phyloP scores from a whole-genome alignment of 2,329 filamentous ascomycete genomes.

The Chaetomiaceae sp. region DNA sequence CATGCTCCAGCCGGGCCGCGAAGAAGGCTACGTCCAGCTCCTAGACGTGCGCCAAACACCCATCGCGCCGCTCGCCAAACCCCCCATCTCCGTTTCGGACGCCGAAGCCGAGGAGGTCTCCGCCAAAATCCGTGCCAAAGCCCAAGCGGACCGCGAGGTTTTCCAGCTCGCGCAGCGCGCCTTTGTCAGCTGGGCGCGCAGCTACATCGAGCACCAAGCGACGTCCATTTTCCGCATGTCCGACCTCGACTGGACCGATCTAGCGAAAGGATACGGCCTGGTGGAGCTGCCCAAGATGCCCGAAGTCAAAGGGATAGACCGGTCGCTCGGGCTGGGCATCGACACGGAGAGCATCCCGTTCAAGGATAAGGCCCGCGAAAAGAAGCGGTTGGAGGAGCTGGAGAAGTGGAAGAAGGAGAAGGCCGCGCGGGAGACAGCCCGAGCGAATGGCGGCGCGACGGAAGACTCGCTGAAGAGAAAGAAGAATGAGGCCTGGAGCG shows the following conservation, averaged over 20 bases:
- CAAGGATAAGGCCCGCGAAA: slow-evolving; percentile 67
- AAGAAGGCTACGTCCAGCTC: slow-evolving; percentile 88
- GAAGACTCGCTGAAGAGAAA: slow-evolving; percentile 49
- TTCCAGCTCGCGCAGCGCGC: slow-evolving; percentile 87
- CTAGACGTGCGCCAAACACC: slow-evolving; percentile 84
- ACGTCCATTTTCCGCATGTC: slow-evolving; percentile 81
- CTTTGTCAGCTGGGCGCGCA: slow-evolving; percentile 90
- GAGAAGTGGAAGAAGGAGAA: slow-evolving; percentile 44
- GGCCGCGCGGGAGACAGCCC: slow-evolving; percentile 31
- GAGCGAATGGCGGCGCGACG: slow-evolving; percentile 32
- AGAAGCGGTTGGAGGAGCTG: slow-evolving; percentile 55
- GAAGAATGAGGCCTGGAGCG: slow-evolving; percentile 68
- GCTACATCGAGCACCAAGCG: slow-evolving; percentile 87
- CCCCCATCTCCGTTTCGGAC: slow-evolving; percentile 53
- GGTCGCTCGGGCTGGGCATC: slow-evolving; percentile 56
- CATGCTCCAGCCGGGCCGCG: slow-evolving; percentile 76
- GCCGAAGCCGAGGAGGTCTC: slow-evolving; percentile 50
- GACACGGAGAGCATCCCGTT: slow-evolving; percentile 67
- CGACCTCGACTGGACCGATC: slow-evolving; percentile 80
- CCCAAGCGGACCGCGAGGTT: slow-evolving; percentile 57
- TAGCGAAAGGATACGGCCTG: slow-evolving; percentile 80
- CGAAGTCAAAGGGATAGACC: slow-evolving; percentile 66
- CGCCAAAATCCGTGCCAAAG: slow-evolving; percentile 31
- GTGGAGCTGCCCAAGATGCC: slow-evolving; percentile 90
- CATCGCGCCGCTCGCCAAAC: slow-evolving; percentile 58